Evolutionary conservation across 2,329 filamentous ascomycete genomes (phyloP), one percentile per base, ranked within the genome.

Genomic region (Bipolaris gigantea): DNA sequence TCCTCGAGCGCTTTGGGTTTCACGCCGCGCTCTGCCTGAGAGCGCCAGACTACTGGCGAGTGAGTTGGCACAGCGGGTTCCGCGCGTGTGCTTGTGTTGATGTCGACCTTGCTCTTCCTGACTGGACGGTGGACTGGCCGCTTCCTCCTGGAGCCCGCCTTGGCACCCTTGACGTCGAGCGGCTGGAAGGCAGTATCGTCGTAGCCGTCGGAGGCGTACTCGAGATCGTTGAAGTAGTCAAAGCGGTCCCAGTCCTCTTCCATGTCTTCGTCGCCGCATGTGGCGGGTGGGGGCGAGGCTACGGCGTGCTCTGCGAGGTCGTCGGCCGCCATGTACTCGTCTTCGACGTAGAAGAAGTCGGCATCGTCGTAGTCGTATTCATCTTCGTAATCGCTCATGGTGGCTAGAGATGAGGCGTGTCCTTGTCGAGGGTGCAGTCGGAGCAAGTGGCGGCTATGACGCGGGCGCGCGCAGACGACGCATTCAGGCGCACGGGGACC

Each of bases 291-390:
- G 19, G 79, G 78, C 13, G 77, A 78, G 23, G 77, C 66, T 5
- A 81, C 68, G 36, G 75, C 76, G 33, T 76, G 76, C 60, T 81
- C 78, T 50, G 78, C 79, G 13, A 81, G 76, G 55, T 81, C 79
- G 57, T 81, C 79, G 72, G 80, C 68, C 5, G 59, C 56, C 50
- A 69, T 65, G 55, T 69, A 71, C 44, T 76, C 76, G 32, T 80
- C 79, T 50, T 80, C 78, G 32, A 80, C 72, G 43, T 79, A 81
- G 35, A 78, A 64, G 72, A 76, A 80, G 5, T 79, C 77, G 36
- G 73, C 75, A 46, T 72, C 69, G 16, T 72, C 70, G 56, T 74
- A 73, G 35, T 62, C 67, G 57, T 70, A 69, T 48, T 74, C 69
- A 48, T 75, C 71, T 57, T 72, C 74, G 65, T 76, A 78, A 59